Evolutionary conservation across 2,329 filamentous ascomycete genomes (phyloP), one percentile per base, ranked within the genome.

Genomic region (Purpureocillium lavendulum): DNA sequence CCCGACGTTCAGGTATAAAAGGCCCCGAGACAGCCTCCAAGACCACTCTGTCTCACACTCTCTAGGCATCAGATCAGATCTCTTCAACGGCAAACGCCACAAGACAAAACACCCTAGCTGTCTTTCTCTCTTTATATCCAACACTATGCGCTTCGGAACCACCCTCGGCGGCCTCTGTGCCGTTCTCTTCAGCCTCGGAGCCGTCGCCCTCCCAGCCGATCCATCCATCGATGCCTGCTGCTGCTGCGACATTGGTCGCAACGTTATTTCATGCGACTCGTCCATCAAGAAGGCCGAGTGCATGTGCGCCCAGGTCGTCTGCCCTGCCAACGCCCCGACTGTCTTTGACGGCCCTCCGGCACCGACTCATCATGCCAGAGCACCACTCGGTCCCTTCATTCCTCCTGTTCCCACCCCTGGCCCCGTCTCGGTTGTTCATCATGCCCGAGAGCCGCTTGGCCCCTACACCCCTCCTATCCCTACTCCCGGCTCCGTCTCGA

Each of bases 231-330:
- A 48, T 29, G 40, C 41, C 9, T 62, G 58, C 52, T 62, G 59
- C 52, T 62, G 59, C 52, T 62, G 59, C 46, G 51, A 61, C 35
- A 42, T 52, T 11, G 42, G 43, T 8, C 36, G 40, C 7, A 33
- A 32, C 7, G 47, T 42, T 37, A 55, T 58, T 16, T 42, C 47
- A 38, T 62, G 59, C 46, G 43, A 40, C n/a, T 30, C 36, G 10
- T 15, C 35, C 13, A 44, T 45, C 33, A 11, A 41, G 8, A 38
- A 42, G 18, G 26, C 39, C 15, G 47, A 53, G 8, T 62, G 59
- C 45, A 28, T 53, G 36, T 62, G 55, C 45, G 33, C 46, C 2
- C 39, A 24, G 7, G 53, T 52, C n/a, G 24, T 41, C 7, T 59
- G 56, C 35, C 53, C 57, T 7, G 12, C 18, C 3, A 40, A 40